Conservation (phyloP, 1,284 basidiomycete species). For the Exobasidium rhododendri region DNA sequence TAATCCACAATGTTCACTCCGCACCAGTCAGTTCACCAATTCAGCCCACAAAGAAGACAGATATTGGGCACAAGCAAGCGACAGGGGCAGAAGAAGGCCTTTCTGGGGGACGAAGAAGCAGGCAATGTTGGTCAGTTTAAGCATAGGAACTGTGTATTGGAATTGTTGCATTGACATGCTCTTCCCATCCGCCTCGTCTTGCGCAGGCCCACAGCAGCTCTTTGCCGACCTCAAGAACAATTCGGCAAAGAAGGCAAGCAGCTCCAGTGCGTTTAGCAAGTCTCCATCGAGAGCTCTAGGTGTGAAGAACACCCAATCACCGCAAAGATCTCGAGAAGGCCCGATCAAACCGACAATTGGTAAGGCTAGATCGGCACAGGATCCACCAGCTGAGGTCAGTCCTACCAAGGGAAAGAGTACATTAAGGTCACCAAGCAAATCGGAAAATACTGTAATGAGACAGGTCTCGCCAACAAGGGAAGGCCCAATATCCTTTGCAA, state of each 20-base stretch:
- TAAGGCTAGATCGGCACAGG: not conserved
- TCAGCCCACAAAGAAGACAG: slow-evolving; percentile 7
- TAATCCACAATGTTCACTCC: not conserved
- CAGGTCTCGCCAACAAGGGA: not conserved
- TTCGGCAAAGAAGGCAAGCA: not conserved
- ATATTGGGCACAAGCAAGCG: slow-evolving; percentile 5
- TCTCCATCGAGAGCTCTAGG: slow-evolving; percentile 1
- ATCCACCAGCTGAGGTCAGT: not conserved
- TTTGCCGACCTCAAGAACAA: slow-evolving; percentile 4
- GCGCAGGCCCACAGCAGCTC: slow-evolving; percentile 5
- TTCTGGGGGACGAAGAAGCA: slow-evolving; percentile 5
- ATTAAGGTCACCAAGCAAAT: not conserved
- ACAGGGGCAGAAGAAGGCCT: not conserved
- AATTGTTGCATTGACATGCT: too few species aligned
- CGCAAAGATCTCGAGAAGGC: not conserved
- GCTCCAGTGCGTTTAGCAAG: not conserved
- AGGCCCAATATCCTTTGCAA: not conserved
- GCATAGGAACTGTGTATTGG: too few species aligned
- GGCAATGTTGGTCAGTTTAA: slow-evolving; percentile 5
- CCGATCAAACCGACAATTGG: not conserved
- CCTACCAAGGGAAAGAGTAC: not conserved
- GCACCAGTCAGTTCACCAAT: not conserved
- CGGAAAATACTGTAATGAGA: too few species aligned
- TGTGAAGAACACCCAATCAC: slow-evolving; percentile 8
- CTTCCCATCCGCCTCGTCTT: not conserved